These are phyloP conservation scores for Schoenoplectus triqueter DNA, from an alignment of 202 grass and related monocot species.

Conservation along the genomic window DNA sequence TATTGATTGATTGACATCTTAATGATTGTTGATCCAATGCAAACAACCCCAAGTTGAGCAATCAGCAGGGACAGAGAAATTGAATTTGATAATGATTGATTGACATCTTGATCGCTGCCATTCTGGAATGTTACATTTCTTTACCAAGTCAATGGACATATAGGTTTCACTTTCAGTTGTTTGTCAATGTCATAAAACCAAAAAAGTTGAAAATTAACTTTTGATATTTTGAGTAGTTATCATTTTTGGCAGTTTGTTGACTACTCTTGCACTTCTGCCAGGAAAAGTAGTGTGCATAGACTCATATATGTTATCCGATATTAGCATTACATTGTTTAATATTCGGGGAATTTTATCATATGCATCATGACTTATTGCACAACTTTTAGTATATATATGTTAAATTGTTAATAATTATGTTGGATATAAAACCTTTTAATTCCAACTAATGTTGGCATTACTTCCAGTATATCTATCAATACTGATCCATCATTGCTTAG, in stretches of 20 bases:
- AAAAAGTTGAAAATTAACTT: not conserved
- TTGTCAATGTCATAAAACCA: not conserved
- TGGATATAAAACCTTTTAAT: not conserved
- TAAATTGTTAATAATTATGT: not conserved
- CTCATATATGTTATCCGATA: not conserved
- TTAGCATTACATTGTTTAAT: not conserved
- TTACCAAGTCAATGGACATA: not conserved
- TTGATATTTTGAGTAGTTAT: too few species aligned
- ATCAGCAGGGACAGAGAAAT: not conserved
- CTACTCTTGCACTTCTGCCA: not conserved
- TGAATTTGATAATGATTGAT: constrained; percentile 3
- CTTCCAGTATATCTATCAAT: too few species aligned
- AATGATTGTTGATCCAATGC: not conserved
- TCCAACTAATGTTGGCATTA: not conserved
- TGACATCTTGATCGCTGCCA: constrained; percentile 1
- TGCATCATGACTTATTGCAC: not conserved
- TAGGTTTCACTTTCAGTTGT: not conserved
- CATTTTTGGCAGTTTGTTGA: not conserved
- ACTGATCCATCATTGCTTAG: not conserved
- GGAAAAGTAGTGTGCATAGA: not conserved
- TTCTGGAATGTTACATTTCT: not conserved
- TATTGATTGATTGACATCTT: not conserved
- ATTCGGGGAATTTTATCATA: not conserved
- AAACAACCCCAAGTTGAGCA: not conserved
- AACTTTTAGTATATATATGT: not conserved